Conservation (phyloP, 129 eudicot genomes). For the Flaveria sonorensis region DNA sequence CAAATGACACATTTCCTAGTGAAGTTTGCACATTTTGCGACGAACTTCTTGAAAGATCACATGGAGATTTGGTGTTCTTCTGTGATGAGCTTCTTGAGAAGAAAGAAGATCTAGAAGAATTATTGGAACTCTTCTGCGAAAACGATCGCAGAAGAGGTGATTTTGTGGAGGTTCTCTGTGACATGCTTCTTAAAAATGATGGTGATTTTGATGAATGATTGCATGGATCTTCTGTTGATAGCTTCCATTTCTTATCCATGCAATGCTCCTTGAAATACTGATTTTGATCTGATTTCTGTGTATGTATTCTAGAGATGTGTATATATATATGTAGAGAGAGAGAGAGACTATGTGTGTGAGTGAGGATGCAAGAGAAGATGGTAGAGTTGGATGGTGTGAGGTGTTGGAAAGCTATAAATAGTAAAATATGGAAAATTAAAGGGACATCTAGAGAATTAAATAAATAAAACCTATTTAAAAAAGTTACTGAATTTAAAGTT, state of each 20-base stretch:
- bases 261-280: conserved; percentile 18
- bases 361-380: background rate
- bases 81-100: conserved; percentile 63
- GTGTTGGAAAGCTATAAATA: conserved; percentile 40
- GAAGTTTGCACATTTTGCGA: conserved; percentile 67
- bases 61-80: conserved; percentile 49
- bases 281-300: conserved; percentile 24
- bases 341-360: conserved; percentile 19
- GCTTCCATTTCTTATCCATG: conserved; percentile 76
- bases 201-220: conserved; percentile 48
- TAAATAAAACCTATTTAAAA: no score
- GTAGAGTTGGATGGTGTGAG: conserved; percentile 38
- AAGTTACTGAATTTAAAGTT: no score
- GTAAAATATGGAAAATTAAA: conserved; percentile 25
- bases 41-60: conserved; percentile 59
- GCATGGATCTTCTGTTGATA: conserved; percentile 57
- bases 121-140: conserved; percentile 46
- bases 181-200: conserved; percentile 52
- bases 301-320: conserved; percentile 7
- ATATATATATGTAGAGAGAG: background rate
- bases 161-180: conserved; percentile 55
- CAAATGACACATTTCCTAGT: conserved; percentile 63
- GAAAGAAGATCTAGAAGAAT: conserved; percentile 40
- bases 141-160: conserved; percentile 55
- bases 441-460: background rate